Evolutionary conservation across 495 filamentous ascomycete species (phyloP).

Genomic region (Talaromyces ruber): DNA sequence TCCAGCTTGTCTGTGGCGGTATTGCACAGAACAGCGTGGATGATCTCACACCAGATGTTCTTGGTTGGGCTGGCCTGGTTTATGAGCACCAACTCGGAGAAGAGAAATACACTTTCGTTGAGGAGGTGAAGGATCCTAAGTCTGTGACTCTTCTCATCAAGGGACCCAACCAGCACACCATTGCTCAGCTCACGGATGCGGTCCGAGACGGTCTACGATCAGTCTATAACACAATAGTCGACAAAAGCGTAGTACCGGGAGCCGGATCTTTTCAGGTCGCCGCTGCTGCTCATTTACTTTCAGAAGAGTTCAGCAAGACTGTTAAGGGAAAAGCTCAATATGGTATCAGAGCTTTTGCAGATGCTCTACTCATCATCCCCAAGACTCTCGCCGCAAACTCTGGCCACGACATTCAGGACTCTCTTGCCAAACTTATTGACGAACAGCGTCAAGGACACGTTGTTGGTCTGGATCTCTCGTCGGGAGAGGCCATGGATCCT

Average conservation of each 20-base stretch:
- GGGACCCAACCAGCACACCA: conserved; percentile 93
- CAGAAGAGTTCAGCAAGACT: conserved; percentile 71
- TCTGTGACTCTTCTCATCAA: conserved; percentile 98
- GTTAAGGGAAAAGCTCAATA: conserved; percentile 97
- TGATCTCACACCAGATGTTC: conserved; percentile 76
- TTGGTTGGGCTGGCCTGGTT: conserved; percentile 93
- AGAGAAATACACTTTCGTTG: conserved; percentile 98
- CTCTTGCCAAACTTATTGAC: conserved; percentile 77
- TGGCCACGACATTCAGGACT: conserved; percentile 91
- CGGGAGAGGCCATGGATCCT: conserved; percentile 94
- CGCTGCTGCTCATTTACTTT: conserved; percentile 79
- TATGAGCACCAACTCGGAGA: conserved; percentile 97
- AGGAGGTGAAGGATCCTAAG: conserved; percentile 97
- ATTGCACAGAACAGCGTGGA: conserved; percentile 92
- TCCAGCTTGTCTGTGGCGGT: conserved; percentile 91
- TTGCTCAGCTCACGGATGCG: conserved; percentile 90
- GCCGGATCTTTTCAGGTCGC: conserved; percentile 95
- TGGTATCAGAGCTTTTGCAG: conserved; percentile 89
- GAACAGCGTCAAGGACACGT: conserved; percentile 76
- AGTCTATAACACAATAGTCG: conserved; percentile 98
- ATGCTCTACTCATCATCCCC: conserved; percentile 87
- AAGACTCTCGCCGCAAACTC: conserved; percentile 96
- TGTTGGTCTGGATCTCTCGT: conserved; percentile 77
- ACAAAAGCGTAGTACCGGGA: conserved; percentile 88
- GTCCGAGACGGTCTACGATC: conserved; percentile 93